A percentile compares a stretch with the other conserved stretches of the same genome.
Conservation (phyloP, 768 basidiomycete species). For the Tricholoma saponaceum region DNA sequence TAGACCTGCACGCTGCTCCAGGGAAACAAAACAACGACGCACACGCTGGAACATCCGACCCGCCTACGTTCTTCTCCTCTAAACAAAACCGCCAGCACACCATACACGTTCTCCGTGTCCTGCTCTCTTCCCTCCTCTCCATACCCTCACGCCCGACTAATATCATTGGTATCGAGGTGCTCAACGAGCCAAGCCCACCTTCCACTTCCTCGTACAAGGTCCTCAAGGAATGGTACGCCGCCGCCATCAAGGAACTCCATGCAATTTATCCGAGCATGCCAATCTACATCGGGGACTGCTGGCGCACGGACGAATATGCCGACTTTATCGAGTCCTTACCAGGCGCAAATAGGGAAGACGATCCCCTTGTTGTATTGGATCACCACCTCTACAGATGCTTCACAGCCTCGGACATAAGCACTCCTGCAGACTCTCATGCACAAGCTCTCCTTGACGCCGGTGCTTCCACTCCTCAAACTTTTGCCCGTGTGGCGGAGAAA, state of each 20-base stretch:
- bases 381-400: conserved; percentile 86
- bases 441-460: conserved; percentile 37
- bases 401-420: conserved; percentile 51
- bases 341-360: background rate
- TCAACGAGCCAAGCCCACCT: conserved; percentile 54
- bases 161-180: conserved; percentile 55
- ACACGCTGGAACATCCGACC: conserved; percentile 58
- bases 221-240: conserved; percentile 61
- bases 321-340: conserved; percentile 38
- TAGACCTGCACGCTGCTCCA: conserved; percentile 72
- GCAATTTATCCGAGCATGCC: conserved; percentile 52
- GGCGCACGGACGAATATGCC: conserved; percentile 65
- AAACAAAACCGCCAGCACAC: conserved; percentile 43
- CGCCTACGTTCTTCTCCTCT: conserved; percentile 46
- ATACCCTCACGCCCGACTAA: conserved; percentile 40
- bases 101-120: conserved; percentile 40
- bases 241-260: conserved; percentile 51
- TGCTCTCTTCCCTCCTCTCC: conserved; percentile 30
- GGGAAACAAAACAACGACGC: conserved; percentile 72
- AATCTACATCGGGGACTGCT: conserved; percentile 72
- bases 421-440: conserved; percentile 52
- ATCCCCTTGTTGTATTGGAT: conserved; percentile 57
- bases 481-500: conserved; percentile 28
- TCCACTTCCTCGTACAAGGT: conserved; percentile 31
- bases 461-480: conserved; percentile 35